Evolutionary conservation across 148 eudicot species (phyloP).

Genomic region (Chenopodium suecicum): DNA sequence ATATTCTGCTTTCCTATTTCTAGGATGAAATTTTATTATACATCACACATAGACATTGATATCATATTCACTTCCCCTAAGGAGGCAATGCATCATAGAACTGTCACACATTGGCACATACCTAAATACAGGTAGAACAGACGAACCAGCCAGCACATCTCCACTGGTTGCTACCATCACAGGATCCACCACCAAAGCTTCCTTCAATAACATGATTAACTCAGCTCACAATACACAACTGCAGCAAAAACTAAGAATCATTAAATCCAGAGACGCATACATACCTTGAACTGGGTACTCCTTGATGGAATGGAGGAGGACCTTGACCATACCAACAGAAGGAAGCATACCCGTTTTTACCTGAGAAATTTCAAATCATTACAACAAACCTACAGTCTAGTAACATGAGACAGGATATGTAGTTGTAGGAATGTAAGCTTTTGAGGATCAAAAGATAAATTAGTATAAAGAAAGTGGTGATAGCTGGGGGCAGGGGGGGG

Average conservation of each 20-base stretch:
- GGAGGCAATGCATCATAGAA: not conserved
- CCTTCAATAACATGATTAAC: slow-evolving; percentile 44
- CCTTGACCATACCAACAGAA: slow-evolving; percentile 63
- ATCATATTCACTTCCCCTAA: not conserved
- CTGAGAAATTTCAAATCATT: slow-evolving; percentile 33
- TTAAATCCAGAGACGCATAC: slow-evolving; percentile 12
- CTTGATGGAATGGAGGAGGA: slow-evolving; percentile 53
- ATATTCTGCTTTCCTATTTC: not conserved
- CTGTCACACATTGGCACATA: slow-evolving; percentile 15
- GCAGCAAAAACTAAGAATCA: not conserved
- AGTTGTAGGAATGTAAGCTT: not conserved
- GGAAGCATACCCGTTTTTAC: slow-evolving; percentile 98
- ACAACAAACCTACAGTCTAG: not conserved
- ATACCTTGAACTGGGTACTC: slow-evolving; percentile 79
- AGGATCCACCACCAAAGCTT: slow-evolving; percentile 96
- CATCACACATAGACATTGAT: not conserved
- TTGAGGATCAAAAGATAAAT: not conserved
- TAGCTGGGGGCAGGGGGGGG: not conserved
- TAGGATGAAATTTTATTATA: not conserved
- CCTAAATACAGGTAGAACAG: slow-evolving; percentile 66
- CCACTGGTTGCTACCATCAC: slow-evolving; percentile 99
- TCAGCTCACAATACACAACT: slow-evolving; percentile 30
- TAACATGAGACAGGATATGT: not conserved
- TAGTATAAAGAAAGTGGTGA: not conserved
- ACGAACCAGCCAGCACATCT: slow-evolving; percentile 74